These are phyloP conservation scores for Exobasidium rhododendri DNA, from an alignment of 1,284 basidiomycete species.

Conservation along the genomic window DNA sequence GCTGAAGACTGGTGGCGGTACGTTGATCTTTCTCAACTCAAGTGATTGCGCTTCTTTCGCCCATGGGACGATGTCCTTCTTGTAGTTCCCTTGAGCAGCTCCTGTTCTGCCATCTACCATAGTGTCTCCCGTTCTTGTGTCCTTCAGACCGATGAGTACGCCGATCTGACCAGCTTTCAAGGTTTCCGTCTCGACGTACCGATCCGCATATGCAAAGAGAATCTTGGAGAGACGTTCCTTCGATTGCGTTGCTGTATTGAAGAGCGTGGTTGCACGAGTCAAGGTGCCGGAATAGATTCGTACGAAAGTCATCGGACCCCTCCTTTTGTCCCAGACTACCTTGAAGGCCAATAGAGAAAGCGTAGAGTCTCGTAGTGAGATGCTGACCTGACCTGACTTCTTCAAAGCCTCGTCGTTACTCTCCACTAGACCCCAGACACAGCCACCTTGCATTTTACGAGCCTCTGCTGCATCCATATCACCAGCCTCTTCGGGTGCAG, in stretches of 20 bases:
- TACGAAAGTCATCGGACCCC: constrained; percentile 87
- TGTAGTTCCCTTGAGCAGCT: neutral
- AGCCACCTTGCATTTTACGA: neutral
- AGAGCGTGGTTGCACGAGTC: constrained; percentile 65
- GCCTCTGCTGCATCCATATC: constrained; percentile 3
- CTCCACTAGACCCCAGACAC: neutral
- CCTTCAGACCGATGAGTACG: constrained; percentile 74
- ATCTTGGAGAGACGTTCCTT: constrained; percentile 73
- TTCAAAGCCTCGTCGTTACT: constrained; percentile 31
- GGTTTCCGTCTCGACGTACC: constrained; percentile 74
- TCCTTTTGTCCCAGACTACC: constrained; percentile 76
- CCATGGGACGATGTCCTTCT: neutral
- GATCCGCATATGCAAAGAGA: constrained; percentile 74
- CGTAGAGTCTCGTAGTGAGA: constrained; percentile 21
- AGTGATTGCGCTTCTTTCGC: constrained; percentile 30
- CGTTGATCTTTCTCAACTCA: constrained; percentile 68
- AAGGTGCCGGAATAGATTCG: constrained; percentile 74
- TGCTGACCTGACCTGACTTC: constrained; percentile 48
- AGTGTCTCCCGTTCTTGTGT: constrained; percentile 84
- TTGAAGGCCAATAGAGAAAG: constrained; percentile 71
- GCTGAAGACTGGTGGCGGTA: constrained; percentile 71
- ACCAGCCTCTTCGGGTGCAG: constrained; percentile 62
- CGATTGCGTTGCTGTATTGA: constrained; percentile 68
- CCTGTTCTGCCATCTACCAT: constrained; percentile 56
- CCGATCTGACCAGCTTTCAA: constrained; percentile 79